These are phyloP conservation scores for Leccinellum albellum DNA, from an alignment of 768 basidiomycete genomes.

Conservation along the genomic window DNA sequence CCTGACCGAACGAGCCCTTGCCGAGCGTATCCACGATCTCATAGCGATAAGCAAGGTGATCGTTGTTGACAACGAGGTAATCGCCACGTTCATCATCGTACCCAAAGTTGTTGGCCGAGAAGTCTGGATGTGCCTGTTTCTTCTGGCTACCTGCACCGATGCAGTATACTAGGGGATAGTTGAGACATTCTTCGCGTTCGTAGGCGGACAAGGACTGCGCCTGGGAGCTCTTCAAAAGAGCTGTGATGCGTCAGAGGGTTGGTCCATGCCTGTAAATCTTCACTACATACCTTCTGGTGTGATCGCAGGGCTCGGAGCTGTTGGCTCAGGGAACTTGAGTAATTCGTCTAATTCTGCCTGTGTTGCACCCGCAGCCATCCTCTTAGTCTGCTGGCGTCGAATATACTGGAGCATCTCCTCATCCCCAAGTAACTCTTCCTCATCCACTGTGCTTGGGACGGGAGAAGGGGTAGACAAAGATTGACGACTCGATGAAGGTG, in stretches of 20 bases:
- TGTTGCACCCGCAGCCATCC: constrained; percentile 74
- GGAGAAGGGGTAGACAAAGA: constrained; percentile 86
- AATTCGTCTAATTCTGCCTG: constrained; percentile 86
- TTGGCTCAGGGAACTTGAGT: constrained; percentile 90
- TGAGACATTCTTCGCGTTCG: constrained; percentile 88
- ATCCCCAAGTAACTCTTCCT: constrained; percentile 85
- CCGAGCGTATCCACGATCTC: constrained; percentile 90
- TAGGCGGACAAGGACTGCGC: constrained; percentile 76
- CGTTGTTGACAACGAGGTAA: constrained; percentile 83
- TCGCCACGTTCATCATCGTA: constrained; percentile 99
- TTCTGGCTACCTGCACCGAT: constrained; percentile 79
- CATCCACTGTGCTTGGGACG: constrained; percentile 69
- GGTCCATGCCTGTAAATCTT: neutral
- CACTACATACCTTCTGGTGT: constrained; percentile 64
- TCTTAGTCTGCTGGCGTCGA: constrained; percentile 84
- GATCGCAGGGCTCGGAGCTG: constrained; percentile 59
- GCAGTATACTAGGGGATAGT: constrained; percentile 81
- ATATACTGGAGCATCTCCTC: constrained; percentile 98
- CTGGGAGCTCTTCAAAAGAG: constrained; percentile 61
- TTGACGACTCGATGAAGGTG: constrained; percentile 70
- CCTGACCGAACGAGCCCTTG: constrained; percentile 98
- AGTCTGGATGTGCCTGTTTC: constrained; percentile 71
- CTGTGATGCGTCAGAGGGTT: constrained; percentile 35
- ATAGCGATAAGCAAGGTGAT: constrained; percentile 97
- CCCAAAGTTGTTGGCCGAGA: constrained; percentile 81